Evolutionary conservation across 192 early-diverging fungal genomes (phyloP), one percentile per base, ranked within the genome.

Genomic region (Polychytrium aggregatum): DNA sequence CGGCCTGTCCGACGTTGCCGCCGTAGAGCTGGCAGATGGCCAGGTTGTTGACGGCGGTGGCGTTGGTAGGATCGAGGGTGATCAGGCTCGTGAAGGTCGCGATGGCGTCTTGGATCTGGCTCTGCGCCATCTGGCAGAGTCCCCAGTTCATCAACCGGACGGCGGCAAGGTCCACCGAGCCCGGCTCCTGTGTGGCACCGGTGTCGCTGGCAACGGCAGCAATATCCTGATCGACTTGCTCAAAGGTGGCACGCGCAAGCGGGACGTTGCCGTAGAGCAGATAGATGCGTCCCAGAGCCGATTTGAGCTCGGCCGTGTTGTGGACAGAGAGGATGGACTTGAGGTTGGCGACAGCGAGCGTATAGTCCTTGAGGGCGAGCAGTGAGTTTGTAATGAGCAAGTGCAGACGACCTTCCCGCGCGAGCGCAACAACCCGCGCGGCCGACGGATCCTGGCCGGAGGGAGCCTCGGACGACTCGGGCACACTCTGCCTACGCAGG

Each of bases 31-130:
- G 63, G 7, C 44, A 43, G 25, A 73, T 45, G 5, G 71, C 55
- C 5, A 73, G 44, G 46, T 73, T 73, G 59, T 73, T 73, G 54
- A 65, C 51, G 31, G 44, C 41, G 22, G 53, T 14, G 30, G 45
- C 48, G 27, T 28, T 29, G 2, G 48, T 22, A n/a, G 55, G 57
- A n/a, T 31, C 27, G 7, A 51, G 38, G n/a, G 39, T 53, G 8
- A 68, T 22, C 33, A 71, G 46, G 16, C 56, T 39, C 16, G 57
- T 63, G 11, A 71, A 47, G 34, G 28, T 21, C 24, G 48, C 33
- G 5, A 56, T 13, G 10, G 64, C 53, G 7, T 28, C 28, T 2
- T 41, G 22, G 28, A 46, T 57, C 20, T 57, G 33, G 13, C 61
- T 61, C 8, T 56, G 40, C 13, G 64, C 52, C 11, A 66, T 45